phyloP scores from a whole-genome alignment of 2,329 filamentous ascomycete genomes.

The Exophiala aquamarina region DNA sequence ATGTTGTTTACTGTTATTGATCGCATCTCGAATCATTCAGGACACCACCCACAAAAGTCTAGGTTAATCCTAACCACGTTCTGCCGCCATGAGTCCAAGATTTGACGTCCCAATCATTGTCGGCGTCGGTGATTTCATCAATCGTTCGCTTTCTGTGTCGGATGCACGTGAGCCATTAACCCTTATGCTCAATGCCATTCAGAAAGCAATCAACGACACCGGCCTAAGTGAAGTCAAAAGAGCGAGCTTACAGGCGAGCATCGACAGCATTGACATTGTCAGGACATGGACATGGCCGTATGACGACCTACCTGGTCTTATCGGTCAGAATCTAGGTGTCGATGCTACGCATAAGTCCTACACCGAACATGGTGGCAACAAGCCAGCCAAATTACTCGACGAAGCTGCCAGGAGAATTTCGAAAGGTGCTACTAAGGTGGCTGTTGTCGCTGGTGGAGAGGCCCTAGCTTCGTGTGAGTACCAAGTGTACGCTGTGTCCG shows the following conservation, averaged over 20 bases:
- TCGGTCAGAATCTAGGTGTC: conserved; percentile 52
- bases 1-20: no score
- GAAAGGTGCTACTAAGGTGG: conserved; percentile 54
- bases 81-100: not conserved
- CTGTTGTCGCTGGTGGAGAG: conserved; percentile 64
- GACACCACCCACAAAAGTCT: not conserved
- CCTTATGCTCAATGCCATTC: conserved; percentile 59
- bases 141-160: conserved; percentile 51
- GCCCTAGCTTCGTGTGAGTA: conserved; percentile 56
- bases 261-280: conserved; percentile 62
- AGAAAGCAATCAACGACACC: conserved; percentile 53
- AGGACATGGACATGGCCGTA: conserved; percentile 68
- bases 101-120: conserved; percentile 54
- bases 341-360: conserved; percentile 49
- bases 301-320: conserved; percentile 54
- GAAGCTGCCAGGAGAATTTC: conserved; percentile 61
- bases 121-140: conserved; percentile 63
- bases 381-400: conserved; percentile 63
- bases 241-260: conserved; percentile 41
- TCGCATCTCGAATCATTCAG: no score
- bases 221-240: conserved; percentile 31
- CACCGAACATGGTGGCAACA: conserved; percentile 63
- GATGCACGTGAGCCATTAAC: conserved; percentile 60
- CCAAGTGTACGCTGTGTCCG: not conserved
- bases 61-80: not conserved